A percentile compares a stretch with the other conserved stretches of the same genome.
These are phyloP conservation scores for Vigna nakashimae DNA, from an alignment of 306 rosid genomes.

Conservation along the genomic window DNA sequence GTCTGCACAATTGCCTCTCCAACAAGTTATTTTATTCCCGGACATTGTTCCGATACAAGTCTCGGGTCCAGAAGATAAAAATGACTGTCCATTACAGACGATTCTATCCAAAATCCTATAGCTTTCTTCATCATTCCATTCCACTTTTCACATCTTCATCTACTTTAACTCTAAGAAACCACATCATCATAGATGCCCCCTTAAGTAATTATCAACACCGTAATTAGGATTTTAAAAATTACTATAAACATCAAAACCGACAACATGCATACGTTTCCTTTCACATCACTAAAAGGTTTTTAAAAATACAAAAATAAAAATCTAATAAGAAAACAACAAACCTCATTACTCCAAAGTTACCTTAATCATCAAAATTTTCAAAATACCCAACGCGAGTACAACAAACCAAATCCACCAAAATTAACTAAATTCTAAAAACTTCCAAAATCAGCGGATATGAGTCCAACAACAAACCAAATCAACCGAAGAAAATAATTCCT, in stretches of 20 bases:
- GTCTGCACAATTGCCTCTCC: slow-evolving; percentile 18
- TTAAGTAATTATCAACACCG: slow-evolving; percentile 24
- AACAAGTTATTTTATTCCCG: background rate
- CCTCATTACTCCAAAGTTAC: slow-evolving; percentile 1
- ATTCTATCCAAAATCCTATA: slow-evolving; percentile 23
- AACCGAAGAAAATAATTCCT: background rate
- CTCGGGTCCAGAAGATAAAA: background rate
- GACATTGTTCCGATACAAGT: background rate
- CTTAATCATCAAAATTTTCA: slow-evolving; percentile 29
- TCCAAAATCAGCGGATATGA: slow-evolving; percentile 1
- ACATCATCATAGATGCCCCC: slow-evolving; percentile 28
- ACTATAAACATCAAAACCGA: slow-evolving; percentile 1
- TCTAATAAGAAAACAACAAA: background rate
- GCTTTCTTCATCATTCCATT: background rate
- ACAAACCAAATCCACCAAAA: slow-evolving; percentile 23
- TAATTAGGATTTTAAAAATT: background rate
- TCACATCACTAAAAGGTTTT: background rate
- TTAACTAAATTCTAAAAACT: slow-evolving; percentile 8
- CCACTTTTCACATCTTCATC: slow-evolving; percentile 28
- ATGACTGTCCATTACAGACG: slow-evolving; percentile 20
- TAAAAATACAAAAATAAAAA: background rate
- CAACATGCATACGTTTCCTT: background rate
- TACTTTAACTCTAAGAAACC: slow-evolving; percentile 29
- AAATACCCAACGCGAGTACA: background rate
- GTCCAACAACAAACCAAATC: background rate